Base-by-base conservation (phyloP, 2,329 filamentous ascomycete species). In the Fusarium multiceps region DNA sequence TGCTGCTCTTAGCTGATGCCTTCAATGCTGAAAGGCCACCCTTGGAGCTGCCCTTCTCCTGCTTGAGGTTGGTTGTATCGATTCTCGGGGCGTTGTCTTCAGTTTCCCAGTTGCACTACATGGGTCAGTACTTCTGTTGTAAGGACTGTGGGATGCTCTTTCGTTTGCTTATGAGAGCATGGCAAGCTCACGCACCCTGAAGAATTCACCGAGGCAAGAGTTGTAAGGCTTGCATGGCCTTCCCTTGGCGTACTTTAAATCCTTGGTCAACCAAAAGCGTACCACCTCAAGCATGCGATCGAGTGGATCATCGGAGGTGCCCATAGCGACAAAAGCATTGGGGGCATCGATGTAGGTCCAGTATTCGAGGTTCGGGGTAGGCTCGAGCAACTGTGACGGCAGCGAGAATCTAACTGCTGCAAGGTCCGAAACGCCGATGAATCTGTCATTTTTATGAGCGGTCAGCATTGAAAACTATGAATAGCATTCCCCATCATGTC, bases 171-270 rank as follows among this genome's bases (percentile, higher is more conserved):
- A 23, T 47, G 32, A 50, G 45, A 42, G 41, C n/a, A 25, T 27
- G 32, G n/a, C 25, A 40, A 20, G 32, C 37, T 54, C 41, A 83
- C 89, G 76, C 84, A 94, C 93, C 82, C 94, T 88, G 83, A 99
- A 99, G 83, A 99, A 99, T 83, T 99, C 96, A 70, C 96, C 96
- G 53, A 99, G 83, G 37, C 94, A 94, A 49, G 94, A 98, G 82
- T 99, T 99, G 84, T 99, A 99, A 13, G 96, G 96, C 82, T 99
- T 99, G 89, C 95, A 98, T 45, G 96, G 96, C 84, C 94, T 97
- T 64, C 95, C 95, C 84, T 98, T 98, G 79, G 97, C 93, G 77
- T 98, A 99, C 88, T 99, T 99, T 80, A 99, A 80, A 80, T 99
- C 96, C 81, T 99, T 99, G 68, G 96, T 98, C 76, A 98, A 97